Evolutionary conservation across 768 basidiomycete species (phyloP).

Genomic region (Jaapia argillacea): DNA sequence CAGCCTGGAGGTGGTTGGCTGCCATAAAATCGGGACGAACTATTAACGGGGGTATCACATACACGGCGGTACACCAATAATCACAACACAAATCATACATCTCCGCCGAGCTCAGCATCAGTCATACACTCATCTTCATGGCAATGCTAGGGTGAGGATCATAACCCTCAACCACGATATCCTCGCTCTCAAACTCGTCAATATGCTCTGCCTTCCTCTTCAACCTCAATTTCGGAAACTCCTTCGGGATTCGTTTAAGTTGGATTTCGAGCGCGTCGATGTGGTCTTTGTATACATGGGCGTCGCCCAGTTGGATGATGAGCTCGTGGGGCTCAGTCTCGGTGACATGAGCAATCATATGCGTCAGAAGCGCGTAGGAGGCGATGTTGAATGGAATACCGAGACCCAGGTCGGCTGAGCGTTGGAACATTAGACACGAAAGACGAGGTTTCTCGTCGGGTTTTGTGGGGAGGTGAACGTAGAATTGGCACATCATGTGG

Average conservation of each 20-base stretch:
- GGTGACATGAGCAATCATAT: conserved; percentile 95
- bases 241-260: conserved; percentile 63
- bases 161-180: conserved; percentile 83
- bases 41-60: too few relatives aligned
- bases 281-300: conserved; percentile 93
- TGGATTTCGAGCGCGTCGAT: conserved; percentile 80
- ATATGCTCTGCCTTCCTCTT: conserved; percentile 58
- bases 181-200: conserved; percentile 72
- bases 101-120: not conserved
- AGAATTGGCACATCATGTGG: conserved; percentile 99
- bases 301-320: conserved; percentile 93
- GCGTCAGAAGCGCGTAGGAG: conserved; percentile 93
- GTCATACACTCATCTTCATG: conserved; percentile 93
- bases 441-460: conserved; percentile 53
- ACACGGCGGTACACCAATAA: too few relatives aligned
- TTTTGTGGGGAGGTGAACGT: conserved; percentile 76
- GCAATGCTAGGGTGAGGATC: conserved; percentile 73
- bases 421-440: conserved; percentile 95
- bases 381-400: conserved; percentile 99
- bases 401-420: conserved; percentile 93
- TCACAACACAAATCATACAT: too few relatives aligned
- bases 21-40: too few relatives aligned
- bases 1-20: too few relatives aligned
- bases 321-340: conserved; percentile 81
- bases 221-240: conserved; percentile 79